Percentiles rank a stretch among this genome's conserved stretches.
Evolutionary conservation across 164 flowering plant species (phyloP).

Genomic region (Dillenia suffruticosa): DNA sequence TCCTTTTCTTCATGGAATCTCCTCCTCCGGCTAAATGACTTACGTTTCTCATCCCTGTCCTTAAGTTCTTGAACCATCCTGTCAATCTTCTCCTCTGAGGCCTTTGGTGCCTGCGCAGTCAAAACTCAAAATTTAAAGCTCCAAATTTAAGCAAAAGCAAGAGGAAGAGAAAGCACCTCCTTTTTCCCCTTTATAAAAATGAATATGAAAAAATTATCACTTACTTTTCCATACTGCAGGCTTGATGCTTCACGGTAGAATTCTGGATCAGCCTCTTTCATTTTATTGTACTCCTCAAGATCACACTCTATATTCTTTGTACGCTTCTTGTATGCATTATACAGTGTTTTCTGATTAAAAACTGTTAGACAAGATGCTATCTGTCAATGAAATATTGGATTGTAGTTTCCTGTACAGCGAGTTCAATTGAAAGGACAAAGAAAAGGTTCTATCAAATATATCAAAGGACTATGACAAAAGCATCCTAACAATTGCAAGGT

Average conservation of each 20-base stretch:
- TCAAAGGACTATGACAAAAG: too few relatives aligned
- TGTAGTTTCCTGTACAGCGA: too few relatives aligned
- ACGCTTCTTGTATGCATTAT: slow-evolving; percentile 91
- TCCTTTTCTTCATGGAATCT: slow-evolving; percentile 93
- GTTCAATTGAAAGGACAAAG: too few relatives aligned
- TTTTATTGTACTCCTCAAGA: slow-evolving; percentile 71
- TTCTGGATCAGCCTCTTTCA: slow-evolving; percentile 96
- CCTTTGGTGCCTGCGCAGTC: slow-evolving; percentile 57
- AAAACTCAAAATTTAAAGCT: neutral
- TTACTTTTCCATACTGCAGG: slow-evolving; percentile 94
- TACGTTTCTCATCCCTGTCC: slow-evolving; percentile 68
- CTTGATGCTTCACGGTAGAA: slow-evolving; percentile 98
- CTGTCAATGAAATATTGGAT: neutral
- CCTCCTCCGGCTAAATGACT: slow-evolving; percentile 86
- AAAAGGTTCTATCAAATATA: too few relatives aligned
- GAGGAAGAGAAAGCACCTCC: neutral
- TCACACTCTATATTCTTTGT: slow-evolving; percentile 73
- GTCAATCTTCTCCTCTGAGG: slow-evolving; percentile 79
- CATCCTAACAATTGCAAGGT: too few relatives aligned
- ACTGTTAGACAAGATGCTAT: slow-evolving; percentile 37
- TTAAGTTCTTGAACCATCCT: slow-evolving; percentile 88
- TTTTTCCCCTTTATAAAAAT: too few relatives aligned
- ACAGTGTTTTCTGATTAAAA: slow-evolving; percentile 88
- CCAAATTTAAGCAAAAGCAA: neutral
- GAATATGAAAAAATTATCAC: neutral